Percentiles rank a stretch among this genome's conserved stretches.
phyloP scores from a whole-genome alignment of 192 early-diverging fungal genomes.

The Coemansia sp. region DNA sequence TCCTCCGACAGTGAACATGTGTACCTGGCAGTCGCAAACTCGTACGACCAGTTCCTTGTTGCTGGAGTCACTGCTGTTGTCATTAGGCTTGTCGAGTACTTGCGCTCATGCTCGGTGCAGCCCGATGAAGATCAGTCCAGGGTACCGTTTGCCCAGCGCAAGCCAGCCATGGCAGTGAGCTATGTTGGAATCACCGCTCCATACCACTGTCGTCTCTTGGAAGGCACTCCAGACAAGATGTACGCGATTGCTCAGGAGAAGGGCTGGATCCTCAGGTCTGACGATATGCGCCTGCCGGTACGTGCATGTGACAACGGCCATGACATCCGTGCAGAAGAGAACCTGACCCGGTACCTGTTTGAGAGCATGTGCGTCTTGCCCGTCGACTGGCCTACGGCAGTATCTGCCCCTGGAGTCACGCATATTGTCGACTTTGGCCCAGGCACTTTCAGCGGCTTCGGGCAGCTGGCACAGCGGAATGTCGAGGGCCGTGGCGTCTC shows the following conservation, averaged over 20 bases:
- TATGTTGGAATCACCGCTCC: constrained; percentile 85
- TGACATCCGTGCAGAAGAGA: constrained; percentile 56
- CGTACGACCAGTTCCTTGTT: constrained; percentile 17
- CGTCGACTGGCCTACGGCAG: constrained; percentile 58
- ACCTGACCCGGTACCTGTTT: constrained; percentile 63
- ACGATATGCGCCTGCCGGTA: constrained; percentile 52
- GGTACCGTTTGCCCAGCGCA: constrained; percentile 71
- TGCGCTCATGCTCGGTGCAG: constrained; percentile 2
- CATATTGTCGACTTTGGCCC: constrained; percentile 96
- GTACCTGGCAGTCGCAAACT: constrained; percentile 18
- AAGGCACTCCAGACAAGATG: neutral
- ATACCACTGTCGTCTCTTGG: constrained; percentile 50
- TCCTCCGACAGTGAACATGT: neutral
- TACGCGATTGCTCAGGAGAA: constrained; percentile 5
- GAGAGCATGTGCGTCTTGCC: constrained; percentile 58
- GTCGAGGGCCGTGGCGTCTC: constrained; percentile 81
- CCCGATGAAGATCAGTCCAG: constrained; percentile 53
- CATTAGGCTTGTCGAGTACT: constrained; percentile 1
- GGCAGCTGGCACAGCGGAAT: constrained; percentile 74
- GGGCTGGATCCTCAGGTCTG: constrained; percentile 14
- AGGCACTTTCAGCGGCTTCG: constrained; percentile 76
- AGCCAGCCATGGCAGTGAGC: constrained; percentile 66
- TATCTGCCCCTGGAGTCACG: constrained; percentile 52
- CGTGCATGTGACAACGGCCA: constrained; percentile 75
- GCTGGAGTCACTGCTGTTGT: constrained; percentile 4